Evolutionary conservation across 176 grass and related monocot genomes (phyloP), one percentile per base, ranked within the genome.

Genomic region (Paspalum vaginatum): DNA sequence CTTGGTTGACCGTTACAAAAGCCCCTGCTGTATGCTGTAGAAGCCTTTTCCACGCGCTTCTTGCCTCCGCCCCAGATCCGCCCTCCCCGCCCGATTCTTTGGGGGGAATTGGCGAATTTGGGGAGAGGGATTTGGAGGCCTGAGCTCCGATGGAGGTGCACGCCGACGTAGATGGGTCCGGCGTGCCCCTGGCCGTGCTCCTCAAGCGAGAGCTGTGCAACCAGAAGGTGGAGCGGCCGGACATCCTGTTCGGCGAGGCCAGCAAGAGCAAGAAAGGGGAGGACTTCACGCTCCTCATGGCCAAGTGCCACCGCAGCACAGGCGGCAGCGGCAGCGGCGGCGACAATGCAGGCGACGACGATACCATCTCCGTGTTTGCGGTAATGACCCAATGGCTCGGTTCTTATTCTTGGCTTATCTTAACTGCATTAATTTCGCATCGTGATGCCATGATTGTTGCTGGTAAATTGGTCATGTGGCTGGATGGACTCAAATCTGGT

Each of bases 201-300:
- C 85, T 99, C 24, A 99, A 94, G 84, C 77, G 86, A 60, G 96
- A 99, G 82, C 82, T 95, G 72, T 93, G 85, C 62, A 91, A 91
- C 83, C 90, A 95, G 92, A 93, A 84, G 84, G 86, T 74, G 67
- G 96, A 99, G 92, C 93, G 84, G 68, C 96, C 96, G 65, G 92
- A 95, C 79, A 78, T 99, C 53, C 71, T 95, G 72, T 91, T 88
- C 47, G 90, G 92, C 54, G 69, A 99, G 83, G 92, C 90, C n/a
- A 61, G 52, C 84, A 89, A 93, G 81, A 95, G 87, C 73, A 99
- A 93, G 93, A 99, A 99, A 87, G 90, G 92, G 68, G 92, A 99
- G 83, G 96, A 99, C 79, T 91, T 99, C 88, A 93, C 92, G 42
- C 72, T 99, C 18, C 49, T 91, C n/a, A 59, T 61, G 80, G 48